phyloP scores from a whole-genome alignment of 208 protist genomes.

The Spongospora subterranea region DNA sequence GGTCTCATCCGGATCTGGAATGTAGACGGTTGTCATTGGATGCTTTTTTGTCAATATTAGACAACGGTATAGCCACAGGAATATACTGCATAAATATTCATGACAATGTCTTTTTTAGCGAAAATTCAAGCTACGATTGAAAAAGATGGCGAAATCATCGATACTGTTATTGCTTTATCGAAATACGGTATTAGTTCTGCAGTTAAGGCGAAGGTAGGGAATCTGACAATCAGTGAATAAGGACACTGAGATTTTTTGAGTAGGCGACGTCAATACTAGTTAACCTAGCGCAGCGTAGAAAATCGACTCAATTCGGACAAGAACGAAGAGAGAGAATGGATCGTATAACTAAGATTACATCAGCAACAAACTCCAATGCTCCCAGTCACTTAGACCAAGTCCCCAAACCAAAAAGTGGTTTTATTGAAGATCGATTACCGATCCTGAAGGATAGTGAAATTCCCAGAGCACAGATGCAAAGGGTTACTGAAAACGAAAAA shows the following conservation, averaged over 20 bases:
- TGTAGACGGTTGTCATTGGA: constrained; percentile 5
- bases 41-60: not conserved
- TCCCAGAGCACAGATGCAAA: too few species aligned
- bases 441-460: too few species aligned
- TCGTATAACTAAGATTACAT: not conserved
- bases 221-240: too few species aligned
- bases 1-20: constrained; percentile 27
- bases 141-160: constrained; percentile 29
- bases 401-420: too few species aligned
- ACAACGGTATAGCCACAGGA: constrained; percentile 48
- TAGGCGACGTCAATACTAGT: not conserved
- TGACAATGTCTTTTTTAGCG: not conserved
- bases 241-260: too few species aligned
- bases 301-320: not conserved
- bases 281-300: not conserved
- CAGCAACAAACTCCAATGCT: too few species aligned
- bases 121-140: not conserved
- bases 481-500: too few species aligned
- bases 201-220: not conserved
- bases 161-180: constrained; percentile 22
- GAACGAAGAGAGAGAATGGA: not conserved
- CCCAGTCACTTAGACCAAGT: too few species aligned
- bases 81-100: not conserved
- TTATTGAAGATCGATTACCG: too few species aligned
- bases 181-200: not conserved